These are phyloP conservation scores for Phyllosticta paracitricarpa DNA, from an alignment of 2,329 filamentous ascomycete genomes.

Conservation along the genomic window DNA sequence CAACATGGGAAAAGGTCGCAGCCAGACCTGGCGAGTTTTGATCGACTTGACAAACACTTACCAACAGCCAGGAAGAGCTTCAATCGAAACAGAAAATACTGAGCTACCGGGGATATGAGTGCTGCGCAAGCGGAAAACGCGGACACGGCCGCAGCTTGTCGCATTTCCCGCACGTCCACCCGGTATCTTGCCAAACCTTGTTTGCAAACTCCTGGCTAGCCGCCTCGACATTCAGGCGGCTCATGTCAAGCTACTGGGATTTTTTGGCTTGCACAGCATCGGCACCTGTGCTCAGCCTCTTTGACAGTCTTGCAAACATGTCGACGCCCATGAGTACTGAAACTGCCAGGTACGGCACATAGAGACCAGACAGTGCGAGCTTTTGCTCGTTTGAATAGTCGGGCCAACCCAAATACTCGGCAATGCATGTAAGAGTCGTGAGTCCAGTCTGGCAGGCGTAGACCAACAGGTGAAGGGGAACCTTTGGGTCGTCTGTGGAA, in stretches of 20 bases:
- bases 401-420: constrained; percentile 48
- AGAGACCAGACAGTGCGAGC: constrained; percentile 24
- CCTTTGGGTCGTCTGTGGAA: constrained; percentile 42
- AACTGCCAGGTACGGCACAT: constrained; percentile 25
- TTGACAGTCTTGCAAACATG: constrained; percentile 5
- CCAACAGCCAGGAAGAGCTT: background rate
- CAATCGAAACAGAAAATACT: background rate
- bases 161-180: background rate
- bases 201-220: background rate
- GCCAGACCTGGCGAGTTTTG: no score
- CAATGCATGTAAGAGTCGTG: constrained; percentile 53
- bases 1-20: no score
- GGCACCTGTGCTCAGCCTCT: background rate
- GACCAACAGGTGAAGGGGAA: constrained; percentile 50
- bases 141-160: background rate
- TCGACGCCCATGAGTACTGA: constrained; percentile 8
- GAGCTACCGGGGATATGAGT: background rate
- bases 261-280: background rate
- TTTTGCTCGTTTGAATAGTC: constrained; percentile 23
- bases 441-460: constrained; percentile 51
- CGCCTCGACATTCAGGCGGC: background rate
- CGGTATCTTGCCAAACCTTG: background rate
- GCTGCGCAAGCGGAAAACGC: background rate
- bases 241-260: background rate
- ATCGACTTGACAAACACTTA: no score